phyloP scores from a whole-genome alignment of 163 green algal genomes.

The Coccomyxa subellipsoidea region DNA sequence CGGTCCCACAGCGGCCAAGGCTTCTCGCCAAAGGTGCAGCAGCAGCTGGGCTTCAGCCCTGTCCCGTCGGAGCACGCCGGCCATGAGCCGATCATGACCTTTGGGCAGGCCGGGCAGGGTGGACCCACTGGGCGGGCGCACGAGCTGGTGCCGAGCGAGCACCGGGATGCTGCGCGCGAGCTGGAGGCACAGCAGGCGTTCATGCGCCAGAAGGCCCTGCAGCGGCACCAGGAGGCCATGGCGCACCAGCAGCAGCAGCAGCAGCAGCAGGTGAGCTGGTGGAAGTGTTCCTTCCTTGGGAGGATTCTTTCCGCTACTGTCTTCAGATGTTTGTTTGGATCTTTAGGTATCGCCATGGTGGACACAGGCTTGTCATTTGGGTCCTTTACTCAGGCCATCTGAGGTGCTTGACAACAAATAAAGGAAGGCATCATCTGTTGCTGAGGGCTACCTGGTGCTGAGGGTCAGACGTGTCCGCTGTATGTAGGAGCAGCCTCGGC shows the following conservation, averaged over 20 bases:
- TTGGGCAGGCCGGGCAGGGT: not conserved
- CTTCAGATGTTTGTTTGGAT: too few species aligned
- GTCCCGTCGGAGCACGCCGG: not conserved
- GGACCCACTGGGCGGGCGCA: not conserved
- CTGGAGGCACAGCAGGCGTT: constrained; percentile 9
- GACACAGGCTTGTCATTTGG: too few species aligned
- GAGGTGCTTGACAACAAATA: too few species aligned
- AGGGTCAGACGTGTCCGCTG: too few species aligned
- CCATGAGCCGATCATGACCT: not conserved
- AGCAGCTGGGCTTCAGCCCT: not conserved
- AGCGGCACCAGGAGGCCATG: constrained; percentile 2
- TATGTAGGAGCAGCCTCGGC: not conserved
- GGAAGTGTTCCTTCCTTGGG: too few species aligned
- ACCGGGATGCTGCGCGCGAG: not conserved
- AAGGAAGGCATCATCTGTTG: too few species aligned
- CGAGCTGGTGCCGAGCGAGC: not conserved
- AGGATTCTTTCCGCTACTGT: too few species aligned
- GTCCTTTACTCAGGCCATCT: too few species aligned
- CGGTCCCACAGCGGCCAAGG: not conserved
- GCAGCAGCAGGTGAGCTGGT: too few species aligned
- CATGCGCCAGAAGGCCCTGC: constrained; percentile 4
- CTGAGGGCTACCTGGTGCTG: too few species aligned
- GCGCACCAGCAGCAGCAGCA: not conserved
- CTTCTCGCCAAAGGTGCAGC: not conserved
- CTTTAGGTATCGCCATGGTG: too few species aligned